Conservation (phyloP, 1,284 basidiomycete species). For the Ustilago curta region DNA sequence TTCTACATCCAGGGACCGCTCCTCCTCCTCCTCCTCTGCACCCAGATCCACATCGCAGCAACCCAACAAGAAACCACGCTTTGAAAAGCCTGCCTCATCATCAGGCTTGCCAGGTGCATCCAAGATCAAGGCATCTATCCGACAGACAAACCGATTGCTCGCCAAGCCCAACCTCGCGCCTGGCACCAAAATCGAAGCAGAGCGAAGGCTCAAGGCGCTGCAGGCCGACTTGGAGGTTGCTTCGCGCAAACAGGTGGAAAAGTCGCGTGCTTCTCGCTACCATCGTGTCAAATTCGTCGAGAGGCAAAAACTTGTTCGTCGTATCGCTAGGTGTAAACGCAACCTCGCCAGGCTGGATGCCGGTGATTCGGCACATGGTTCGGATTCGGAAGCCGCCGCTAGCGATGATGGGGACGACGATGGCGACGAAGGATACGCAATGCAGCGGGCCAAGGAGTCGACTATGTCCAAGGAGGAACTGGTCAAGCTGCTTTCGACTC, state of each 20-base stretch:
- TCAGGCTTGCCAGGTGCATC: conserved; percentile 34
- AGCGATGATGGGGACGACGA: conserved; percentile 27
- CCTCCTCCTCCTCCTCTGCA: conserved; percentile 5
- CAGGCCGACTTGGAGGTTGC: conserved; percentile 45
- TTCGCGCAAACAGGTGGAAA: conserved; percentile 37
- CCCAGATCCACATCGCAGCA: conserved; percentile 22
- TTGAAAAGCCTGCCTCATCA: conserved; percentile 25
- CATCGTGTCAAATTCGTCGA: conserved; percentile 58
- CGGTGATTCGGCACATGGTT: conserved; percentile 11
- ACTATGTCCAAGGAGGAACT: conserved; percentile 34
- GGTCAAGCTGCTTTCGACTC: conserved; percentile 12
- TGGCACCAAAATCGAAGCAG: conserved; percentile 57
- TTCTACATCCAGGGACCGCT: conserved; percentile 5
- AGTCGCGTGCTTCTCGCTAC: conserved; percentile 40
- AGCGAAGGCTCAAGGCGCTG: conserved; percentile 52
- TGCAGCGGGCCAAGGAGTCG: conserved; percentile 24
- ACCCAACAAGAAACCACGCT: conserved; percentile 26
- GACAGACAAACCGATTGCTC: conserved; percentile 58
- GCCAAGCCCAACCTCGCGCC: conserved; percentile 53
- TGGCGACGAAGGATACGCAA: conserved; percentile 9
- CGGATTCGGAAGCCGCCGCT: conserved; percentile 27
- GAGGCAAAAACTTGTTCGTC: conserved; percentile 42
- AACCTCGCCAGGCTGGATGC: conserved; percentile 15
- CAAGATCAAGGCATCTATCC: conserved; percentile 55
- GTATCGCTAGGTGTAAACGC: conserved; percentile 34